Percentiles rank a stretch among this genome's conserved stretches.
Evolutionary conservation across 306 rosid species (phyloP).

Genomic region (Quercus dentata): DNA sequence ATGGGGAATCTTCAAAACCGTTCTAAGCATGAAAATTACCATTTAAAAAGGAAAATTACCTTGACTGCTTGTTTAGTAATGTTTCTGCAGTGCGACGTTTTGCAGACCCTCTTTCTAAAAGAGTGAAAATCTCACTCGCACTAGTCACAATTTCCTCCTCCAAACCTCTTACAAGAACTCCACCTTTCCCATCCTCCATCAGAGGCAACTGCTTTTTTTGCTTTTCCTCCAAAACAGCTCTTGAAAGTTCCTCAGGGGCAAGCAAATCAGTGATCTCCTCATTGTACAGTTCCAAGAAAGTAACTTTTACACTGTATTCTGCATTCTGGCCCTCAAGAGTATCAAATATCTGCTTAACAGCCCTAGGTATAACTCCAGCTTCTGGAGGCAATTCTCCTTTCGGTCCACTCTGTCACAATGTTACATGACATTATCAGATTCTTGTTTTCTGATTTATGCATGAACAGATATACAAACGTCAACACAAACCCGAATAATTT

Average conservation of each 20-base stretch:
- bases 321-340: conserved; percentile 89
- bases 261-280: conserved; percentile 95
- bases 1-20: background rate
- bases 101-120: conserved; percentile 89
- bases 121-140: conserved; percentile 81
- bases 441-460: background rate
- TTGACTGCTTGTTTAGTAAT: conserved; percentile 89
- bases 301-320: conserved; percentile 91
- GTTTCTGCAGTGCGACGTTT: conserved; percentile 98
- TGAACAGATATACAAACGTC: background rate
- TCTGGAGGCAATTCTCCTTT: conserved; percentile 82
- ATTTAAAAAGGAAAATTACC: conserved; percentile 35
- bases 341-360: conserved; percentile 91
- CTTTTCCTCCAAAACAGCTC: conserved; percentile 71
- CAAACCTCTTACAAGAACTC: conserved; percentile 91
- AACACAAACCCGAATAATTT: background rate
- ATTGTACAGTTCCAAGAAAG: conserved; percentile 84
- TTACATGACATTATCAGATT: background rate
- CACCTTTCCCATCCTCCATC: conserved; percentile 99
- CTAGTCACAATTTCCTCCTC: conserved; percentile 92
- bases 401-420: conserved; percentile 62
- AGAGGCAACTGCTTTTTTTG: conserved; percentile 87
- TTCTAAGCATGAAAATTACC: background rate
- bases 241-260: conserved; percentile 85
- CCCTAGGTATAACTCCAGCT: conserved; percentile 95